Evolutionary conservation across 352 stramenopile species (phyloP), one percentile per base, ranked within the genome.

Genomic region (Phytophthora sp.): DNA sequence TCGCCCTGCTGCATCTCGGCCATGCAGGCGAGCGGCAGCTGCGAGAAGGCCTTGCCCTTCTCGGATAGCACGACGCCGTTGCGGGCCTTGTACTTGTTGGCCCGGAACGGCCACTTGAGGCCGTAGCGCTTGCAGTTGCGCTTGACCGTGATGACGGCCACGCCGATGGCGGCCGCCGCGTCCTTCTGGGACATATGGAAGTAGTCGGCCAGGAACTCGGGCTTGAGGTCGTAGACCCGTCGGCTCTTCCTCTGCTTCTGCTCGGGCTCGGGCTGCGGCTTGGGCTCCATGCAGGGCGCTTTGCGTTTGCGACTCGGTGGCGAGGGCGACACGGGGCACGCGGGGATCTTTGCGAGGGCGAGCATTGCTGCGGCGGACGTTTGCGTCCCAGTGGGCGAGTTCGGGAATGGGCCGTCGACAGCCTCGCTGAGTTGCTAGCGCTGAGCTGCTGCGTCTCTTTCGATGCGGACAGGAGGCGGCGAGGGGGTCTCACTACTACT

Each of bases 151-250:
- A 81, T 81, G 43, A 69, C 45, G 2, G 69, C 54, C n/a, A 78
- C 62, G n/a, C 53, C 49, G 8, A 79, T 48, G 21, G 49, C 12
- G 15, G 51, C 49, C 13, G 73, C 69, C 24, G 59, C 79, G 43
- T 73, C 49, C 35, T 60, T 69, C 46, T 88, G 79, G 5, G 79
- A 66, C 32, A 88, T 62, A 39, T 88, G 74, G 56, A 80, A 88
- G 55, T 54, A 87, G 41, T 63, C 59, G 12, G 45, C 38, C 49
- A 87, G 60, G 10, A 77, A 63, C 6, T 80, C 41, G 15, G 49
- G 58, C 17, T 54, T 64, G 54, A 79, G 82, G 35, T 88, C 66
- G 58, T 71, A 88, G 23, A 75, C 28, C 8, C 68, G 45, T 27
- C 78, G 75, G 49, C 70, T 84, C 72, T 82, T 87, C 48, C 76